phyloP scores from a whole-genome alignment of 441 rosid species.

The Syzygium malaccense region DNA sequence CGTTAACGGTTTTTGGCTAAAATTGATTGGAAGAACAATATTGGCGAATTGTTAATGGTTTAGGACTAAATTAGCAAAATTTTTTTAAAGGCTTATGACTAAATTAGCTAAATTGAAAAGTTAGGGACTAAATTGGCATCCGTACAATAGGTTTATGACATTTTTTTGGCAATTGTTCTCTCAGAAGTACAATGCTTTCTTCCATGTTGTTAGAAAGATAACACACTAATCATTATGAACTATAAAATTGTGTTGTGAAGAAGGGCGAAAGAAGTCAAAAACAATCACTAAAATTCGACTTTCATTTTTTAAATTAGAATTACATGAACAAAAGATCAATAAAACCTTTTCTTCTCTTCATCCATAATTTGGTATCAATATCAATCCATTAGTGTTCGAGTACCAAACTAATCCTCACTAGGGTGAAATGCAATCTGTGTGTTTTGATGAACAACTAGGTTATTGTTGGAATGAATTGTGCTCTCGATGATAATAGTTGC shows the following conservation, averaged over 20 bases:
- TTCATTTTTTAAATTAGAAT: background rate
- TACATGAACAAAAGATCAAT: background rate
- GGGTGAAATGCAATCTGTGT: background rate
- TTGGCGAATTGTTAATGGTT: background rate
- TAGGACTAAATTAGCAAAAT: background rate
- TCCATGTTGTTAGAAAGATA: background rate
- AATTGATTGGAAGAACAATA: background rate
- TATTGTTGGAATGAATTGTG: background rate
- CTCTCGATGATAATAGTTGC: background rate
- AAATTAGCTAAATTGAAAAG: background rate
- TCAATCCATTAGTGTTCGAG: background rate
- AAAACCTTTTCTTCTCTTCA: background rate
- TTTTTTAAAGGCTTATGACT: background rate
- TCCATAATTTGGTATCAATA: background rate
- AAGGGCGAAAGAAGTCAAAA: background rate
- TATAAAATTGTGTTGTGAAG: background rate
- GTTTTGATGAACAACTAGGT: background rate
- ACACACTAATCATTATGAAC: background rate
- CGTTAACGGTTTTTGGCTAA: fast-evolving
- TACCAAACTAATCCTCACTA: background rate
- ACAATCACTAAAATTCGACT: background rate
- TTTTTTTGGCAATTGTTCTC: background rate
- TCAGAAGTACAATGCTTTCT: background rate
- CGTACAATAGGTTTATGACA: fast-evolving
- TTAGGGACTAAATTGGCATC: fast-evolving